Evolutionary conservation across 2,329 filamentous ascomycete species (phyloP).

Genomic region (Rhynchosporium agropyri): DNA sequence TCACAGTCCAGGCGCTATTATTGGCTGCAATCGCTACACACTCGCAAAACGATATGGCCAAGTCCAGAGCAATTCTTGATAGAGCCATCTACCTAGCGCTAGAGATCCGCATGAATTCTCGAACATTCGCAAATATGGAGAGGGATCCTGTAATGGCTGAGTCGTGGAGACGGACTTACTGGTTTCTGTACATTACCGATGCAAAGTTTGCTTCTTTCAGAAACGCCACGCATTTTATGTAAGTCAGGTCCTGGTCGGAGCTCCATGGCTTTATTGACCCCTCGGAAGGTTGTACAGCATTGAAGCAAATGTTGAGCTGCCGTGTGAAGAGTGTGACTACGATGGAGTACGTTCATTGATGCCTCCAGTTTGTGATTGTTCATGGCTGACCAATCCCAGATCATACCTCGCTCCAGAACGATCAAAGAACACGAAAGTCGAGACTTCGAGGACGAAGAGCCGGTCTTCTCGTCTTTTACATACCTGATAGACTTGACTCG

Average conservation of each 20-base stretch:
- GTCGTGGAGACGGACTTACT: constrained; percentile 48
- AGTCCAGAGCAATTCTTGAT: constrained; percentile 43
- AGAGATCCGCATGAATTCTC: constrained; percentile 60
- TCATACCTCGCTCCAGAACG: constrained; percentile 44
- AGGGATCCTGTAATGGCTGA: constrained; percentile 45
- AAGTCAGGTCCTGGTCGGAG: constrained; percentile 1
- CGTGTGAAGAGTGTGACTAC: constrained; percentile 48
- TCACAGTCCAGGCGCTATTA: constrained; percentile 45
- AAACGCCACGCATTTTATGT: constrained; percentile 35
- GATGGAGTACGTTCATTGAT: constrained; percentile 43
- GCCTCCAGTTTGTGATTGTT: not conserved
- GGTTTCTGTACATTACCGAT: constrained; percentile 44
- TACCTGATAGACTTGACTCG: constrained; percentile 46
- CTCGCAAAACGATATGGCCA: constrained; percentile 39
- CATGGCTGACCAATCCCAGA: constrained; percentile 33
- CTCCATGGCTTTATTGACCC: constrained; percentile 3
- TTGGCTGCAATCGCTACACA: constrained; percentile 46
- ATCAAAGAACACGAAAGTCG: constrained; percentile 44
- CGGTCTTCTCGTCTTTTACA: constrained; percentile 46
- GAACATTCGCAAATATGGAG: constrained; percentile 52
- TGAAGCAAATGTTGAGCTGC: constrained; percentile 44
- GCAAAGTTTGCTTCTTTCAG: constrained; percentile 31
- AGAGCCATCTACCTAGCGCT: constrained; percentile 61
- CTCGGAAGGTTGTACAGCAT: constrained; percentile 36
- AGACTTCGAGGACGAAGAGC: constrained; percentile 42